Evolutionary conservation across 1,284 basidiomycete genomes (phyloP).

Genomic region (Ceratobasidium sp.): DNA sequence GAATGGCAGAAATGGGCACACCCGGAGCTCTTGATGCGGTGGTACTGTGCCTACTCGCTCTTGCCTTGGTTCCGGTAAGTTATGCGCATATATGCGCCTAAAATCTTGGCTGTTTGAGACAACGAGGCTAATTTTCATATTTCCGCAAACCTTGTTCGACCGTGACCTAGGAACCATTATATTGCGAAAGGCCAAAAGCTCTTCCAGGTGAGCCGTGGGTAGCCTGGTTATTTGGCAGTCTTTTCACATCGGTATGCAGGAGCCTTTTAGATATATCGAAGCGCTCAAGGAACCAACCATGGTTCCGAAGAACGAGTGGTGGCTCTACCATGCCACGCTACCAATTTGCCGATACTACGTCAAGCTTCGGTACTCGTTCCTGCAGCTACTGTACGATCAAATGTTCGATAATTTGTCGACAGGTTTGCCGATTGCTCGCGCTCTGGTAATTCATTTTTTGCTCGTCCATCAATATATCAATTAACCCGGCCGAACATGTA

Average conservation of each 20-base stretch:
- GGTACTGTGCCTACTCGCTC: conserved; percentile 43
- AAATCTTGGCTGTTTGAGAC: too few relatives aligned
- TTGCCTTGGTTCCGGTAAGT: conserved; percentile 43
- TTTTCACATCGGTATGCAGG: background rate
- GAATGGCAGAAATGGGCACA: conserved; percentile 28
- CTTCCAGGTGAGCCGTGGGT: conserved; percentile 32
- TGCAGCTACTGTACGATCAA: conserved; percentile 45
- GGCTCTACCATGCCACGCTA: conserved; percentile 29
- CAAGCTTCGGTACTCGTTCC: conserved; percentile 38
- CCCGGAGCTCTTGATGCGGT: conserved; percentile 44
- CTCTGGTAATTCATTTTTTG: conserved; percentile 12
- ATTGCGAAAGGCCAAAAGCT: conserved; percentile 41
- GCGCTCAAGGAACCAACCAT: conserved; percentile 14
- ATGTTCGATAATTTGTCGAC: conserved; percentile 46
- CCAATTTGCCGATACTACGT: conserved; percentile 44
- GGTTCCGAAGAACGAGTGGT: conserved; percentile 29
- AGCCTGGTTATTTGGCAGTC: background rate
- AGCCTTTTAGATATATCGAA: conserved; percentile 34
- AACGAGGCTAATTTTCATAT: background rate
- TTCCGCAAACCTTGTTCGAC: background rate
- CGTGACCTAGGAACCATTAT: conserved; percentile 40
- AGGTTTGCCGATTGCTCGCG: conserved; percentile 44
- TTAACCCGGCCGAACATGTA: background rate
- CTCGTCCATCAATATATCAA: background rate
- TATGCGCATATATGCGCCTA: background rate